Percentiles rank a stretch among this genome's conserved stretches.
Evolutionary conservation across 2,329 filamentous ascomycete species (phyloP).

Genomic region (Diatrype stigma): DNA sequence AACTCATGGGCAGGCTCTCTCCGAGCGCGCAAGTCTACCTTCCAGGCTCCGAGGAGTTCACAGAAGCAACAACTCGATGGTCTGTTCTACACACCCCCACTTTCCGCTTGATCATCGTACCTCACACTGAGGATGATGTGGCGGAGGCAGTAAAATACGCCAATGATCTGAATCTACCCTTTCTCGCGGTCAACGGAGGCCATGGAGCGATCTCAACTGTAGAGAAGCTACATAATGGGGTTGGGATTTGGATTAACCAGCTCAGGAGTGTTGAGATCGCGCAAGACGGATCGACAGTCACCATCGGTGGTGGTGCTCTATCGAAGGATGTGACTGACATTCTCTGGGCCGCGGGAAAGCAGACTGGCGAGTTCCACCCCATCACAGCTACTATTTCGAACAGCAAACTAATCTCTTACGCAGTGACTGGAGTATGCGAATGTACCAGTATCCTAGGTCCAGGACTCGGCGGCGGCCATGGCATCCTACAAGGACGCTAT

Average conservation of each 20-base stretch:
- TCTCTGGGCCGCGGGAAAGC: constrained; percentile 38
- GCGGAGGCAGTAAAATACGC: constrained; percentile 43
- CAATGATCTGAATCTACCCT: constrained; percentile 31
- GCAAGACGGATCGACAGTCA: constrained; percentile 31
- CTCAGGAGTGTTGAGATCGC: constrained; percentile 31
- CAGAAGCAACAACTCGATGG: constrained; percentile 39
- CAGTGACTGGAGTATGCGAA: constrained; percentile 10
- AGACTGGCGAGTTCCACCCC: constrained; percentile 26
- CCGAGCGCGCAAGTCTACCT: constrained; percentile 35
- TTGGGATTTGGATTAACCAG: constrained; percentile 36
- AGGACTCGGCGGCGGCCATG: constrained; percentile 10
- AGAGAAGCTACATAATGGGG: constrained; percentile 34
- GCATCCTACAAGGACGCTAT: constrained; percentile 4
- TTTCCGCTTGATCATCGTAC: constrained; percentile 43
- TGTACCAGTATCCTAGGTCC: constrained; percentile 11
- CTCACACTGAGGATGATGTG: constrained; percentile 45
- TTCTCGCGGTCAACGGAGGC: constrained; percentile 33
- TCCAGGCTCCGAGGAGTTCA: constrained; percentile 28
- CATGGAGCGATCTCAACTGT: constrained; percentile 36
- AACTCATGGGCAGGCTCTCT: constrained; percentile 28
- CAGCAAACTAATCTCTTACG: background rate
- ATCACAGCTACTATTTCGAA: background rate
- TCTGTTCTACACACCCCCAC: constrained; percentile 39
- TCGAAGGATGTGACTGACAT: constrained; percentile 32
- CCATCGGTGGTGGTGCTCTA: constrained; percentile 34